These are phyloP conservation scores for Mycena olivaceomarginata DNA, from an alignment of 768 basidiomycete genomes.

Conservation along the genomic window DNA sequence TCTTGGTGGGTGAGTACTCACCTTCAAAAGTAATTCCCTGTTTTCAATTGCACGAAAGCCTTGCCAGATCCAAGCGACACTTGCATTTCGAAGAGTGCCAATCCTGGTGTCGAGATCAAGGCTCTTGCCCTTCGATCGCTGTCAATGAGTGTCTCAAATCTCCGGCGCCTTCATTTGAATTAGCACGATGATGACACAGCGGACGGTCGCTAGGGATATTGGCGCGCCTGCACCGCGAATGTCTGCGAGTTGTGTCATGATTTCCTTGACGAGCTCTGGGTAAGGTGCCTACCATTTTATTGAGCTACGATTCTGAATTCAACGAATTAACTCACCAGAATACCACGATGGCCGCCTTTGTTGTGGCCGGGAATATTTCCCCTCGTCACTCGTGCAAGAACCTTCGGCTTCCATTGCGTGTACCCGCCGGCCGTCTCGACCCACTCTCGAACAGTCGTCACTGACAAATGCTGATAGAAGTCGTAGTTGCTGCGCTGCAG, in stretches of 20 bases:
- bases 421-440: conserved; percentile 19
- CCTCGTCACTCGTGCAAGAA: conserved; percentile 11
- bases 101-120: no score
- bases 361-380: conserved; percentile 11
- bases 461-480: conserved; percentile 19
- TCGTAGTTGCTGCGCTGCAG: conserved; percentile 26
- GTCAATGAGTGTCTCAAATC: no score
- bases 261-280: conserved; percentile 17
- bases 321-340: conserved; percentile 17
- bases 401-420: conserved; percentile 27
- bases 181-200: no score
- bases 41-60: no score
- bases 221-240: background rate
- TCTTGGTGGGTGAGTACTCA: no score
- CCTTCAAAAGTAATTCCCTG: no score
- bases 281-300: conserved; percentile 30
- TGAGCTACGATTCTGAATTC: conserved; percentile 37
- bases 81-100: no score
- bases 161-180: no score
- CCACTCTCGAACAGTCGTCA: conserved; percentile 21
- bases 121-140: no score
- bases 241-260: conserved; percentile 2
- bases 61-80: no score
- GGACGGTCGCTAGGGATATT: no score
- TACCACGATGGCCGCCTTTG: no score